phyloP scores from a whole-genome alignment of 345 rosid species.

The Brassica nigra region DNA sequence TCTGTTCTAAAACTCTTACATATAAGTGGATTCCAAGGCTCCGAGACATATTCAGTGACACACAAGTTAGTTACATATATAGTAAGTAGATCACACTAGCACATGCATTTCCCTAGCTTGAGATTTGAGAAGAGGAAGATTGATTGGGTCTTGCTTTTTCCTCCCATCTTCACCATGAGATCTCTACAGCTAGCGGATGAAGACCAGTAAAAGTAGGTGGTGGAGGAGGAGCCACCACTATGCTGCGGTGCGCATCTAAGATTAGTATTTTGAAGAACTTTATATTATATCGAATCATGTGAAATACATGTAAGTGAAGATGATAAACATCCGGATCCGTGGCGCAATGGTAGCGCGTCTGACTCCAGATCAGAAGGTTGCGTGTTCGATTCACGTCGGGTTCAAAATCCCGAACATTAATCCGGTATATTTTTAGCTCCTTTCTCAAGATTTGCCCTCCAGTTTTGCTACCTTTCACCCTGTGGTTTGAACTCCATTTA shows the following conservation, averaged over 20 bases:
- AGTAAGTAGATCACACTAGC: not conserved
- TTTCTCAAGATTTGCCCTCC: not conserved
- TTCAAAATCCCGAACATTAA: slow-evolving; percentile 46
- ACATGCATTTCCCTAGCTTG: slow-evolving; percentile 75
- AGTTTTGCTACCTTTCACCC: not conserved
- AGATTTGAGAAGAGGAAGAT: slow-evolving; percentile 51
- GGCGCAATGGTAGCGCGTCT: slow-evolving; percentile 98
- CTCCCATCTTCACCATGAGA: slow-evolving; percentile 46
- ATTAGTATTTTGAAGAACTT: not conserved
- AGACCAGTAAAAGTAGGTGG: slow-evolving; percentile 17
- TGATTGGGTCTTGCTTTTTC: slow-evolving; percentile 48
- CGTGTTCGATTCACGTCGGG: slow-evolving; percentile 93
- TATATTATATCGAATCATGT: not conserved
- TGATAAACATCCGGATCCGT: slow-evolving; percentile 55
- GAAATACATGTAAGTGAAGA: slow-evolving; percentile 4
- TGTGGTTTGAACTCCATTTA: not conserved
- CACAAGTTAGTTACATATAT: not conserved
- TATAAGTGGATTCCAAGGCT: not conserved
- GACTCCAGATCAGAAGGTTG: slow-evolving; percentile 99
- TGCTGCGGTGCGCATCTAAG: slow-evolving; percentile 35
- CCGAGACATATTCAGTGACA: slow-evolving; percentile 12
- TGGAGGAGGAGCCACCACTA: slow-evolving; percentile 24
- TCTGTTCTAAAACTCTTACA: slow-evolving; percentile 66
- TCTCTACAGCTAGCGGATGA: slow-evolving; percentile 40
- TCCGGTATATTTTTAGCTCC: not conserved